These are phyloP conservation scores for Vitis amurensis DNA, from an alignment of 164 flowering plant genomes.

Conservation along the genomic window DNA sequence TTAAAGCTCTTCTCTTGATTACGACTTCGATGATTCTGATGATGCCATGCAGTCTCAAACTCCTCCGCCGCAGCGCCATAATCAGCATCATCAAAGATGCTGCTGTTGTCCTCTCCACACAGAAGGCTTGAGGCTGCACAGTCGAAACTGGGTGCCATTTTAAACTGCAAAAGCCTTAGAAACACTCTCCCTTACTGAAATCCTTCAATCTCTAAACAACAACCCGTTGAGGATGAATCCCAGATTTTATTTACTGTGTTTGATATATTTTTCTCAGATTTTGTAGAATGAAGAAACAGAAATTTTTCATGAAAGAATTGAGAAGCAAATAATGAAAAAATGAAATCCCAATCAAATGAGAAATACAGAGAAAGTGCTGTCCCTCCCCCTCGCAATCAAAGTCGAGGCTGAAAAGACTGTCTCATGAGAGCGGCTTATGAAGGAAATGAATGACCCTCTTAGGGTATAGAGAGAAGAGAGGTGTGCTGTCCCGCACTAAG, in stretches of 20 bases:
- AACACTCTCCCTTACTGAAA: not conserved
- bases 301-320: not conserved
- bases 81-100: constrained; percentile 48
- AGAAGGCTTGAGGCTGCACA: constrained; percentile 50
- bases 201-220: not conserved
- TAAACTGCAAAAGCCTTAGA: not conserved
- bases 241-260: not conserved
- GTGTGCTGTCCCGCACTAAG: not conserved
- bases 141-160: constrained; percentile 78
- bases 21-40: constrained; percentile 17
- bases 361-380: not conserved
- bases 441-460: constrained; percentile 23
- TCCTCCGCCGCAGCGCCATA: constrained; percentile 26
- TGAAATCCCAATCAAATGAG: not conserved
- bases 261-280: not conserved
- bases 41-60: constrained; percentile 16
- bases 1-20: constrained; percentile 29
- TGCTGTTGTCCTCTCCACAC: constrained; percentile 67
- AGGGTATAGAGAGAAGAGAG: constrained; percentile 21
- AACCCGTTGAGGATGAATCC: not conserved
- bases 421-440: constrained; percentile 21
- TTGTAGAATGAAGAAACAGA: constrained; percentile 4
- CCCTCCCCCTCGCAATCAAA: not conserved
- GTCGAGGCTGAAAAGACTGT: not conserved
- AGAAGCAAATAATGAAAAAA: not conserved